phyloP scores from a whole-genome alignment of 2,329 filamentous ascomycete genomes.

The Clarireedia hainanense region DNA sequence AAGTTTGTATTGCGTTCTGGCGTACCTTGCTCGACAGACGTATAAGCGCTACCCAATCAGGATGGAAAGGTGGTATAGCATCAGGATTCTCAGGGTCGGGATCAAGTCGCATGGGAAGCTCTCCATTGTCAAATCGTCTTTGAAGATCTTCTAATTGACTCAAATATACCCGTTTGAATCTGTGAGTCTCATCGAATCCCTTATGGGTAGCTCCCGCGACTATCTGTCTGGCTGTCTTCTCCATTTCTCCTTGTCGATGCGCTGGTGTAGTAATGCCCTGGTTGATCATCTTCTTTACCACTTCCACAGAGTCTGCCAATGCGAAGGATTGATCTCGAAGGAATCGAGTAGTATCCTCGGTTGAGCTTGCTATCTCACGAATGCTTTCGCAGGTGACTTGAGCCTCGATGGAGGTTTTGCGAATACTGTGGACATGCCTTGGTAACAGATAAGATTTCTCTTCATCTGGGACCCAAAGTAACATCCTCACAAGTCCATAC shows the following conservation, averaged over 20 bases:
- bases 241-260: constrained; percentile 34
- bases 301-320: constrained; percentile 34
- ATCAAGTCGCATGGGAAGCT: not conserved
- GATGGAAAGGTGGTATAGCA: not conserved
- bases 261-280: constrained; percentile 36
- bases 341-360: constrained; percentile 21
- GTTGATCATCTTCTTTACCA: constrained; percentile 40
- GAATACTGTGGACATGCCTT: constrained; percentile 45
- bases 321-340: constrained; percentile 42
- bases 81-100: not conserved
- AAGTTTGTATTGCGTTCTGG: not conserved
- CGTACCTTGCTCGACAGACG: not conserved
- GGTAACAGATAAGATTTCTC: constrained; percentile 56
- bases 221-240: constrained; percentile 15
- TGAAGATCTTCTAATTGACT: not conserved
- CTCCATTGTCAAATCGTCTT: not conserved
- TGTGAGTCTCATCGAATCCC: not conserved
- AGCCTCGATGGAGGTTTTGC: constrained; percentile 48
- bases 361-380: constrained; percentile 44
- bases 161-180: not conserved
- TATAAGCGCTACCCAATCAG: not conserved
- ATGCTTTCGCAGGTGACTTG: constrained; percentile 54
- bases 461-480: constrained; percentile 61
- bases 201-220: constrained; percentile 13
- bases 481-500: constrained; percentile 72